phyloP scores from a whole-genome alignment of 441 rosid species.

The Euphorbia celastroides region DNA sequence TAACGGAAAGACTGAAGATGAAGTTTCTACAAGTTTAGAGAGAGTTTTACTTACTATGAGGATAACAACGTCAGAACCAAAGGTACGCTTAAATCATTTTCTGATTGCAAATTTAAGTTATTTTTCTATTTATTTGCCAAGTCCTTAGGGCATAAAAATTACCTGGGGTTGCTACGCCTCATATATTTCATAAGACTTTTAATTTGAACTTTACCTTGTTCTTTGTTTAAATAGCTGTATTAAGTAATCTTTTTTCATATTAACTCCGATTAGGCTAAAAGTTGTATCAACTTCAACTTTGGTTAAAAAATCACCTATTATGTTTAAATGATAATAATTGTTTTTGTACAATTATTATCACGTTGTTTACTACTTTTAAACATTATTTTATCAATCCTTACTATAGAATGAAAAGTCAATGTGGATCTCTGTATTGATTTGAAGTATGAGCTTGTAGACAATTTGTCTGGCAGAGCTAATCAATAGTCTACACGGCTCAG shows the following conservation, averaged over 20 bases:
- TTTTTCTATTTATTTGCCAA: not conserved
- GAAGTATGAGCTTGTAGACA: not conserved
- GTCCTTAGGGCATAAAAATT: not conserved
- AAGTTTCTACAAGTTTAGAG: slow-evolving; percentile 83
- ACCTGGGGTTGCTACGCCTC: not conserved
- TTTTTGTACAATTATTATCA: not conserved
- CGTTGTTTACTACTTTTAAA: not conserved
- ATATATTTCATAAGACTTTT: not conserved
- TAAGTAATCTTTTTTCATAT: not conserved
- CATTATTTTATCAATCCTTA: not conserved
- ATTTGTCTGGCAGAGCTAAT: not conserved
- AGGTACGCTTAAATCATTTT: slow-evolving; percentile 45
- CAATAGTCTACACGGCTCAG: not conserved
- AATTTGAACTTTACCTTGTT: slow-evolving; percentile 1
- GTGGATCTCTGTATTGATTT: not conserved
- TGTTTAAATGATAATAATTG: not conserved
- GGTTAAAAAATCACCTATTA: not conserved
- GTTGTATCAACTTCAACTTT: not conserved
- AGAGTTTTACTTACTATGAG: slow-evolving; percentile 97
- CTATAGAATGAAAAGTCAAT: not conserved
- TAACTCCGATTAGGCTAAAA: not conserved
- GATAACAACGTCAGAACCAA: slow-evolving; percentile 84
- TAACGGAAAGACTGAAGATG: slow-evolving; percentile 93
- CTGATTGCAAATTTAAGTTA: not conserved
- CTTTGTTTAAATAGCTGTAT: not conserved